Evolutionary conservation across 306 rosid species (phyloP), one percentile per base, ranked within the genome.

Genomic region (Cicer cuneatum): DNA sequence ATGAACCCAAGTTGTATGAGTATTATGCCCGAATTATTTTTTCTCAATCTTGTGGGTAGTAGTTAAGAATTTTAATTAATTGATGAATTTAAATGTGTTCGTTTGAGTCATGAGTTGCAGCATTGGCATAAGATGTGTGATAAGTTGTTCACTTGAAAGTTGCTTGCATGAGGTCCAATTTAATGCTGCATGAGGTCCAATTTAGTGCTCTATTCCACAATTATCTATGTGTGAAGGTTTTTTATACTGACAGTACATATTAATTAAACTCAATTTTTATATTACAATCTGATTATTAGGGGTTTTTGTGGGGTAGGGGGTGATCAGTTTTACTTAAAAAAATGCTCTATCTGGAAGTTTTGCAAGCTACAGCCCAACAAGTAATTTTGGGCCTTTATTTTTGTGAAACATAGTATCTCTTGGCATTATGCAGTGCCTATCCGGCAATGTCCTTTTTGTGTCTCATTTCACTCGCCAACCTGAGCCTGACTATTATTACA

Each of bases 311-410:
- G 15, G 46, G 63, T 35, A 40, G 54, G 37, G 7, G 53, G 14
- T 48, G 16, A 48, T 48, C 53, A 12, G 13, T 47, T 47, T 47
- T 47, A 47, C 16, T 12, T 13, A 12, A 14, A 47, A 13, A 12
- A 29, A 29, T 29, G 64, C 9, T 29, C 42, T 29, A 5, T 29
- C 15, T 7, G 48, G 14, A 63, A 63, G 35, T 63, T n/a, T 48
- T 70, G 41, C 62, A 78, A 18, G 46, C 49, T 57, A 45, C 71
- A 78, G n/a, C n/a, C 57, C 48, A 54, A n/a, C 46, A 19, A 54
- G 64, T 35, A 53, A 45, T 29, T 37, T 46, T 33, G 43, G 35
- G 35, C 56, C 57, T 43, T 37, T 73, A 29, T 19, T 43, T 63
- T 54, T 49, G 15, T 15, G 8, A 14, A 14, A 33, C 53, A 24